phyloP scores from a whole-genome alignment of 2,329 filamentous ascomycete species.

The Periconia digitata region DNA sequence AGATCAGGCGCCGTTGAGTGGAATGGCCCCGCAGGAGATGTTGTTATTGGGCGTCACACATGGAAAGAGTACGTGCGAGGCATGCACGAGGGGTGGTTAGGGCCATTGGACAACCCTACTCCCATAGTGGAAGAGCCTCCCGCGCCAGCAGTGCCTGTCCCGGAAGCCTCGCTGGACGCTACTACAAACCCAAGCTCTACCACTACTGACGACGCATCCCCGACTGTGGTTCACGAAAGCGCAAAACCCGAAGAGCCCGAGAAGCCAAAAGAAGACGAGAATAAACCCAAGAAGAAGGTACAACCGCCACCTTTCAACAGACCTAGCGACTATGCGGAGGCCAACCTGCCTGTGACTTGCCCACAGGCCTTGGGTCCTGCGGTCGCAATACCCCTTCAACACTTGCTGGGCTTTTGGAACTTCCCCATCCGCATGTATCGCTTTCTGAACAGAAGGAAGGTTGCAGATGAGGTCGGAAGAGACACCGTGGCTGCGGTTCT shows the following conservation, averaged over 20 bases:
- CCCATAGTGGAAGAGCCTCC: constrained; percentile 24
- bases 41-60: constrained; percentile 85
- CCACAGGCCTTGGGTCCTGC: constrained; percentile 75
- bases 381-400: constrained; percentile 74
- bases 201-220: constrained; percentile 39
- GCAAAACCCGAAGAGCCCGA: constrained; percentile 19
- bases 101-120: constrained; percentile 69
- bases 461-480: constrained; percentile 87
- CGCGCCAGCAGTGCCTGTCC: constrained; percentile 8
- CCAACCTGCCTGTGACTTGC: constrained; percentile 64
- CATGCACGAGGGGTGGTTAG: constrained; percentile 94
- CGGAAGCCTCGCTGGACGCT: constrained; percentile 12
- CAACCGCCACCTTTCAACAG: constrained; percentile 74
- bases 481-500: constrained; percentile 86
- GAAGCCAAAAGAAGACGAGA: constrained; percentile 42
- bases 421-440: constrained; percentile 84
- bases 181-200: constrained; percentile 13
- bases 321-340: constrained; percentile 69
- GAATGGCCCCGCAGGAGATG: constrained; percentile 75
- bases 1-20: constrained; percentile 70
- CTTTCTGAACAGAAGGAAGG: constrained; percentile 78
- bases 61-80: constrained; percentile 98
- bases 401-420: constrained; percentile 89
- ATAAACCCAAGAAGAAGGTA: constrained; percentile 52
- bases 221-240: constrained; percentile 20